Percentiles rank a stretch among this genome's conserved stretches.
These are phyloP conservation scores for Penicillium waksmanii DNA, from an alignment of 495 filamentous ascomycete species.

Conservation along the genomic window DNA sequence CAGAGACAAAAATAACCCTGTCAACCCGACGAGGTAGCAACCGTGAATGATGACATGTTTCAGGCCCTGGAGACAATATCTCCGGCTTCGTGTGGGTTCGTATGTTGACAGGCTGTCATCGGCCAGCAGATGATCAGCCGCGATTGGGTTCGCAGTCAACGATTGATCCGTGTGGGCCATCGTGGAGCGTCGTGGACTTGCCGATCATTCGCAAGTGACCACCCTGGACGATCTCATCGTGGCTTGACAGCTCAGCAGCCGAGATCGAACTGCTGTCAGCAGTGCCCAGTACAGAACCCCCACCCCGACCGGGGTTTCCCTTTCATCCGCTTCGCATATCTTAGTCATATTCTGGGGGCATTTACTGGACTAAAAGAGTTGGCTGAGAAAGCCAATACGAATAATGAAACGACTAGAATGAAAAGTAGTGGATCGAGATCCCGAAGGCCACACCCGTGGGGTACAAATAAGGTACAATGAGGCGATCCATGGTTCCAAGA, in stretches of 20 bases:
- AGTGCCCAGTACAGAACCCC: background rate
- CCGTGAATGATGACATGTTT: background rate
- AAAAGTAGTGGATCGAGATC: background rate
- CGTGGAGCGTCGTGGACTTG: background rate
- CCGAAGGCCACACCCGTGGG: too few relatives aligned
- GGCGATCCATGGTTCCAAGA: background rate
- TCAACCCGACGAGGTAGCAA: background rate
- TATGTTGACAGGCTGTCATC: background rate
- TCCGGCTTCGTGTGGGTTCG: background rate
- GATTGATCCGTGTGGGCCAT: background rate
- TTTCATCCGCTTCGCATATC: background rate
- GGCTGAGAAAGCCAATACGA: too few relatives aligned
- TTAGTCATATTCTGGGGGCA: background rate
- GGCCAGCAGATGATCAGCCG: background rate
- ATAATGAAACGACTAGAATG: too few relatives aligned
- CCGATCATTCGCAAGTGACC: background rate
- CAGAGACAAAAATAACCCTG: conserved; percentile 3
- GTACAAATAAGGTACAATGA: background rate
- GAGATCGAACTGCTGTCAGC: conserved; percentile 7
- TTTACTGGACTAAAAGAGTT: background rate
- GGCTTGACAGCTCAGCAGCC: conserved; percentile 17
- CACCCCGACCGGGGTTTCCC: background rate
- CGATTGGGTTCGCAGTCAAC: conserved; percentile 1
- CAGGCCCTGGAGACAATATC: background rate
- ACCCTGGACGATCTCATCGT: conserved; percentile 7